Percentiles rank a stretch among this genome's conserved stretches.
Conservation (phyloP, 306 rosid species). For the Dryas drummondii region DNA sequence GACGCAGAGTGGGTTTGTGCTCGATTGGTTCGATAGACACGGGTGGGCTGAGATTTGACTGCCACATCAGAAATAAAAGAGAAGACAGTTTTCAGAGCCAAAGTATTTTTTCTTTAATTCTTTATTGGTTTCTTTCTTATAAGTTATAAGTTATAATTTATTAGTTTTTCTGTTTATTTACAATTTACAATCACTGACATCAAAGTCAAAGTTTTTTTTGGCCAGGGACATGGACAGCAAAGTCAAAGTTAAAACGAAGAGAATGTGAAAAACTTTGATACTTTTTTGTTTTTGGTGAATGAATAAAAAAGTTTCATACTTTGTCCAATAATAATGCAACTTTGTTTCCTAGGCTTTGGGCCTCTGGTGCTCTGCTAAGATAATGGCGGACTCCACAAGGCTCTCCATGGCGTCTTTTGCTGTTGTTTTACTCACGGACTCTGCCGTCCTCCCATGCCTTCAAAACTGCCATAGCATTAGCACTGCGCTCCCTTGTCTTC, state of each 20-base stretch:
- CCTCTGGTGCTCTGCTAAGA: conserved; percentile 3
- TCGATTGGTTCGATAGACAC: background rate
- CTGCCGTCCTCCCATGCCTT: conserved; percentile 17
- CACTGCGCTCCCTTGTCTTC: background rate
- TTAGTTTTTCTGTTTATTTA: background rate
- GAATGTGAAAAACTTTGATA: too few relatives aligned
- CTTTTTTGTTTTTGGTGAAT: too few relatives aligned
- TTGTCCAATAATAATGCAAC: background rate
- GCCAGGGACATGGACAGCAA: too few relatives aligned
- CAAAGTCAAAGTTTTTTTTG: too few relatives aligned
- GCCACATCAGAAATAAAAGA: background rate
- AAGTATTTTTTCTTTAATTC: too few relatives aligned
- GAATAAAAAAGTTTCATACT: background rate
- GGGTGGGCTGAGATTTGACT: background rate
- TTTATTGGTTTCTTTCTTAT: background rate
- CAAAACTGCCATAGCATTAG: conserved; percentile 10
- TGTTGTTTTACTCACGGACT: conserved; percentile 21
- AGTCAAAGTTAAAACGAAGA: too few relatives aligned
- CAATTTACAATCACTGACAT: too few relatives aligned
- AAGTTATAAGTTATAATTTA: too few relatives aligned
- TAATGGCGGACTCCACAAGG: conserved; percentile 31
- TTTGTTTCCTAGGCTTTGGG: conserved; percentile 4
- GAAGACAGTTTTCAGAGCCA: background rate
- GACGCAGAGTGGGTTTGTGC: background rate
- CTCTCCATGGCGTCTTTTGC: conserved; percentile 14